Evolutionary conservation across 768 basidiomycete species (phyloP).

Genomic region (Butyriboletus loyo): DNA sequence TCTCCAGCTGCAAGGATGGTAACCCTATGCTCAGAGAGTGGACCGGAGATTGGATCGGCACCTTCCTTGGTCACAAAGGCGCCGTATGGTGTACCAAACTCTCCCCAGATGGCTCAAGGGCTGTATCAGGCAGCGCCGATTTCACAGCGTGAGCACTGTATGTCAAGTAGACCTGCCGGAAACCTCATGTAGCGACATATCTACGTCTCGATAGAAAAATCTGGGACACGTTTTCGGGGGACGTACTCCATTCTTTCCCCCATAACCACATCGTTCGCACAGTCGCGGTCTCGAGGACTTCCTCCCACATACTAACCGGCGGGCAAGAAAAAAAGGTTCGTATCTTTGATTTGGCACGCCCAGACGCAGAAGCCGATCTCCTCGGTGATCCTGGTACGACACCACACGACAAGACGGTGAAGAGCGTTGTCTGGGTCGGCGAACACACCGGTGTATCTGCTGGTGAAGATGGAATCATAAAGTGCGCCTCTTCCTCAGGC

Average conservation of each 20-base stretch:
- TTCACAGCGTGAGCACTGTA: slow-evolving; percentile 81
- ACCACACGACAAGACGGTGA: slow-evolving; percentile 86
- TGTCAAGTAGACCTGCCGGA: neutral
- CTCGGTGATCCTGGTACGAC: slow-evolving; percentile 56
- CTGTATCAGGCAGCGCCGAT: slow-evolving; percentile 92
- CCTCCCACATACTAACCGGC: slow-evolving; percentile 76
- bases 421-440: slow-evolving; percentile 92
- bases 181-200: neutral
- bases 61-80: slow-evolving; percentile 86
- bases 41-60: slow-evolving; percentile 99
- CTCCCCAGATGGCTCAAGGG: slow-evolving; percentile 78
- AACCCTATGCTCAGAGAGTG: slow-evolving; percentile 96
- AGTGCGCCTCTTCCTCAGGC: slow-evolving; percentile 47
- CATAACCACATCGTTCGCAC: slow-evolving; percentile 98
- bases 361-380: slow-evolving; percentile 85
- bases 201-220: slow-evolving; percentile 63
- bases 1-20: slow-evolving; percentile 98
- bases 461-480: slow-evolving; percentile 88
- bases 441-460: slow-evolving; percentile 85
- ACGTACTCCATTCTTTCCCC: slow-evolving; percentile 89
- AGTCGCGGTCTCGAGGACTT: slow-evolving; percentile 77
- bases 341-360: slow-evolving; percentile 84
- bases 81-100: slow-evolving; percentile 98
- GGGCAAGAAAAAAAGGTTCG: slow-evolving; percentile 98
- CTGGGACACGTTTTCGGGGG: slow-evolving; percentile 92